Evolutionary conservation across 1,284 basidiomycete species (phyloP).

Genomic region (Heliocybe sulcata): DNA sequence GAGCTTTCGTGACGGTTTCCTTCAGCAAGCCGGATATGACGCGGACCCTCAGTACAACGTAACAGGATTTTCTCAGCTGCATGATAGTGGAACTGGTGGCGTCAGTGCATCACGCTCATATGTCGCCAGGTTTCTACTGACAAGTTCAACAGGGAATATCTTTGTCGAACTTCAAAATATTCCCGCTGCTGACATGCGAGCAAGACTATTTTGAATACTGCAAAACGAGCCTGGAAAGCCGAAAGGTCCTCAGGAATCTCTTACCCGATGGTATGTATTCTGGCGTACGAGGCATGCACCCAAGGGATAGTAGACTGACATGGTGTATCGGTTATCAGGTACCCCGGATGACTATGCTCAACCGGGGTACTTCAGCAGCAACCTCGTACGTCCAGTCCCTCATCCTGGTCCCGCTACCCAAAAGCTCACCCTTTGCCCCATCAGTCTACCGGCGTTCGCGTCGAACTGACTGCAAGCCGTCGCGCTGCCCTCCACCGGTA

Average conservation of each 20-base stretch:
- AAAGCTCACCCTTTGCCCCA: neutral
- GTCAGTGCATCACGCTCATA: constrained; percentile 21
- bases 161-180: constrained; percentile 56
- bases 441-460: constrained; percentile 46
- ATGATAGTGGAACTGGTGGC: constrained; percentile 56
- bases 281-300: neutral
- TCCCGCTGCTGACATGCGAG: constrained; percentile 40
- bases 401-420: neutral
- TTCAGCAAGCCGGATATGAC: constrained; percentile 59
- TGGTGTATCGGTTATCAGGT: constrained; percentile 33
- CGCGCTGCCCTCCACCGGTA: constrained; percentile 49
- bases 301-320: too few species aligned
- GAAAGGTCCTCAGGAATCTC: constrained; percentile 37
- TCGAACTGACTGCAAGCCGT: constrained; percentile 51
- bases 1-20: neutral
- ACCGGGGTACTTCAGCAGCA: constrained; percentile 58
- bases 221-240: constrained; percentile 31
- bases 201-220: constrained; percentile 39
- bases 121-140: neutral
- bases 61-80: constrained; percentile 56
- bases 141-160: constrained; percentile 34
- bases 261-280: constrained; percentile 32
- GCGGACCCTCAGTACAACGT: constrained; percentile 34
- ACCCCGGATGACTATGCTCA: constrained; percentile 50
- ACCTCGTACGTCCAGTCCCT: constrained; percentile 28